These are phyloP conservation scores for Fragaria vesca DNA, from an alignment of 306 rosid genomes.

Conservation along the genomic window DNA sequence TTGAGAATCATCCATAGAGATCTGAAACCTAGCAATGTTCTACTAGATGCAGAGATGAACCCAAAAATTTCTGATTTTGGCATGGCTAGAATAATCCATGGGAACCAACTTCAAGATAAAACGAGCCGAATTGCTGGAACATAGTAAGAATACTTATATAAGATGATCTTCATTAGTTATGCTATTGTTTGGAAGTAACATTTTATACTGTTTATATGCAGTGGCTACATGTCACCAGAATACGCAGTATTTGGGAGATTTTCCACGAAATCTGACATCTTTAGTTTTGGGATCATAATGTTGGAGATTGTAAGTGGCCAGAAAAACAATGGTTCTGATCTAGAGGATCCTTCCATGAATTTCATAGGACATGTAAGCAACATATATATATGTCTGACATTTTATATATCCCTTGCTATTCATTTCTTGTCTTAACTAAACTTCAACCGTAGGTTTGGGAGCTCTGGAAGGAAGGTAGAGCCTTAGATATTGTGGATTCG, in stretches of 20 bases:
- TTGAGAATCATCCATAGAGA: constrained; percentile 60
- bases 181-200: neutral
- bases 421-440: neutral
- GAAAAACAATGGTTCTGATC: constrained; percentile 37
- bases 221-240: constrained; percentile 68
- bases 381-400: neutral
- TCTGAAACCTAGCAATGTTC: constrained; percentile 51
- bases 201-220: neutral
- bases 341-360: constrained; percentile 27
- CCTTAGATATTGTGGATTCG: constrained; percentile 44
- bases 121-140: constrained; percentile 55
- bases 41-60: constrained; percentile 44
- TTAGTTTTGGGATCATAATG: constrained; percentile 55
- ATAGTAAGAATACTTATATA: constrained; percentile 40
- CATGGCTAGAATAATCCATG: constrained; percentile 57
- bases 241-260: constrained; percentile 56
- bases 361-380: constrained; percentile 54
- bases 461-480: constrained; percentile 43
- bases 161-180: neutral
- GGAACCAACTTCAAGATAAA: constrained; percentile 40
- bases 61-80: constrained; percentile 74
- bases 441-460: constrained; percentile 43
- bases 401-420: neutral
- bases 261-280: constrained; percentile 47
- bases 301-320: constrained; percentile 52